Evolutionary conservation across 768 basidiomycete species (phyloP), one percentile per base, ranked within the genome.

Genomic region (Crassisporium funariophilum): DNA sequence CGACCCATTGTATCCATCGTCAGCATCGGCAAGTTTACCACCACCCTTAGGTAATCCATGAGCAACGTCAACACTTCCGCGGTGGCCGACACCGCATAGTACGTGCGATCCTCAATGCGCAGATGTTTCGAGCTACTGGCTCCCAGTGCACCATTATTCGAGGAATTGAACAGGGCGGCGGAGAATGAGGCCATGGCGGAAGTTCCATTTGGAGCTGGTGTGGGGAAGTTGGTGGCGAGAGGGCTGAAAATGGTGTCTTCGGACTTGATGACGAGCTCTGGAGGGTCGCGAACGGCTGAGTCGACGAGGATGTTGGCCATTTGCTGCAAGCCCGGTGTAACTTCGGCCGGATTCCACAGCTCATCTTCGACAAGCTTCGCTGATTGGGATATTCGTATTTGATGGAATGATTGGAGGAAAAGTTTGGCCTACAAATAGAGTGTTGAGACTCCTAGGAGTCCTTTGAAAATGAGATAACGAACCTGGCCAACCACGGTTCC

Each of bases 341-440:
- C 82, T 46, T 97, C 91, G 11, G 82, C 76, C 12, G 88, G 88
- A 47, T 75, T 82, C 97, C 97, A 98, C 49, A 86, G 88, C 61
- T 99, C 97, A 55, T 98, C 93, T 64, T 98, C 94, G 6, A 99
- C 95, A 20, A 91, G 70, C 63, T 88, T 91, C 20, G 95, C 95
- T 2, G 87, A 88, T 45, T 77, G 78, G 2, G 84, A 80, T 35
- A 98, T 79, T 41, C 88, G 78, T 9, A 76, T 67, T 55, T 93
- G 85, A 61, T 99, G 97, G 69, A 95, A 98, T 0, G 74, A 67
- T 58, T 88, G 83, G 20, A 99, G 72, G 71, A 95, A 99, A 8
- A 79, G 69, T 68, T 94, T 95, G 5, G 94, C 90, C 86, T 94
- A 43, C 29, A 27, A 52, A 56, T 47, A 24, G 51, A 45, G 15